A percentile compares a stretch with the other conserved stretches of the same genome.
Conservation (phyloP, 2,329 filamentous ascomycete genomes). For the Colletotrichum abscissum region DNA sequence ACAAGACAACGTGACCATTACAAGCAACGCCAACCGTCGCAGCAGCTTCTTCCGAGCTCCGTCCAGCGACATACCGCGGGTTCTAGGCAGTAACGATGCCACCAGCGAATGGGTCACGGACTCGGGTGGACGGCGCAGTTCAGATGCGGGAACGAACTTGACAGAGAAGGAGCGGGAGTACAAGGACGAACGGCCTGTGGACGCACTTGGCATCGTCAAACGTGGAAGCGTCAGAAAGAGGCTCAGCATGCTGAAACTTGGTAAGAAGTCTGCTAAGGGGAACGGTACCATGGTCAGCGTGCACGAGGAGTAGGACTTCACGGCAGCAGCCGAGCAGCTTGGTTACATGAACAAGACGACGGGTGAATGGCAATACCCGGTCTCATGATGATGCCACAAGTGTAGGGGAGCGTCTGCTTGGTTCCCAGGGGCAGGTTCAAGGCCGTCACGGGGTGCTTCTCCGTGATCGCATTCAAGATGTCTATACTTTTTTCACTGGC, state of each 20-base stretch:
- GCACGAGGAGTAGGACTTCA: conserved; percentile 62
- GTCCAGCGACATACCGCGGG: conserved; percentile 43
- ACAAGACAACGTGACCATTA: conserved; percentile 47
- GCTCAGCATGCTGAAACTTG: conserved; percentile 81
- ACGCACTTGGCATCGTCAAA: conserved; percentile 49
- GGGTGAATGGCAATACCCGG: conserved; percentile 37
- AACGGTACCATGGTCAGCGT: conserved; percentile 64
- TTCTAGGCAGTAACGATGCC: conserved; percentile 23
- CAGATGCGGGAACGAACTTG: conserved; percentile 37
- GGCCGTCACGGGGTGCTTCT: background rate
- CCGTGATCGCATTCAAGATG: background rate
- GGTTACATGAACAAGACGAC: conserved; percentile 37
- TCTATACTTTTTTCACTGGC: background rate
- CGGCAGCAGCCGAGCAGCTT: conserved; percentile 30
- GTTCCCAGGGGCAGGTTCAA: background rate
- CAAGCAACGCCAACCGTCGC: conserved; percentile 37
- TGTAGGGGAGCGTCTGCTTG: background rate
- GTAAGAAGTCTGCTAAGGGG: conserved; percentile 73
- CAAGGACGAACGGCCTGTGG: conserved; percentile 40
- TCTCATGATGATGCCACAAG: conserved; percentile 29
- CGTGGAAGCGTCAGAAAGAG: conserved; percentile 79
- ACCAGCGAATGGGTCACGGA: conserved; percentile 47
- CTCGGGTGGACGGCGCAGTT: conserved; percentile 41
- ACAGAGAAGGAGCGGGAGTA: conserved; percentile 40
- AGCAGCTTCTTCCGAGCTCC: conserved; percentile 61